Percentiles rank a stretch among this genome's conserved stretches.
phyloP scores from a whole-genome alignment of 2,329 filamentous ascomycete genomes.

The Talaromyces sp. region DNA sequence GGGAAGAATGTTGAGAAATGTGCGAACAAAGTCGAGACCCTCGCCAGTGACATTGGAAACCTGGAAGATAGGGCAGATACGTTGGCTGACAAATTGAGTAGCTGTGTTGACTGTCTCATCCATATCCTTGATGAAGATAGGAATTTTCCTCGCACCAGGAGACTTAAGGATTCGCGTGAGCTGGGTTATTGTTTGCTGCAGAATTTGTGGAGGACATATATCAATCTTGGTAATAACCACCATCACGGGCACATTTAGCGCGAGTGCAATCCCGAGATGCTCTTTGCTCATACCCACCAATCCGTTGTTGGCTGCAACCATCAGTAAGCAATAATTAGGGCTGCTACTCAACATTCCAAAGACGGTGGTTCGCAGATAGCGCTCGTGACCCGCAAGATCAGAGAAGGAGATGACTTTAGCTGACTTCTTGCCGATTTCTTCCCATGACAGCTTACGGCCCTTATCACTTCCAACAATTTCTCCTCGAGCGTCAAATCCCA shows the following conservation, averaged over 20 bases:
- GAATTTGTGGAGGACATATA: slow-evolving; percentile 92
- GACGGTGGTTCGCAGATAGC: slow-evolving; percentile 91
- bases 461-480: slow-evolving; percentile 79
- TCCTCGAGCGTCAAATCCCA: slow-evolving; percentile 89
- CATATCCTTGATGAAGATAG: slow-evolving; percentile 86
- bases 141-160: slow-evolving; percentile 89
- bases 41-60: slow-evolving; percentile 96
- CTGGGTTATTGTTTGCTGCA: slow-evolving; percentile 89
- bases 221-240: slow-evolving; percentile 98
- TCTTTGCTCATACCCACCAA: slow-evolving; percentile 98
- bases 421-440: slow-evolving; percentile 91
- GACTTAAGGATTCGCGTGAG: slow-evolving; percentile 91
- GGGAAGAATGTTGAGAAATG: slow-evolving; percentile 91
- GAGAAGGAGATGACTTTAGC: slow-evolving; percentile 96
- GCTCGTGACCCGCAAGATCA: slow-evolving; percentile 91
- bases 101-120: slow-evolving; percentile 94
- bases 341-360: slow-evolving; percentile 92
- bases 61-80: slow-evolving; percentile 96
- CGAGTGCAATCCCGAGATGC: slow-evolving; percentile 89
- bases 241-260: slow-evolving; percentile 95
- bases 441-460: slow-evolving; percentile 87
- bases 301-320: slow-evolving; percentile 98
- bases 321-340: slow-evolving; percentile 94
- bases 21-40: slow-evolving; percentile 82
- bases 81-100: slow-evolving; percentile 89